Evolutionary conservation across 2,329 filamentous ascomycete species (phyloP).

Genomic region (Alternaria gaisen): DNA sequence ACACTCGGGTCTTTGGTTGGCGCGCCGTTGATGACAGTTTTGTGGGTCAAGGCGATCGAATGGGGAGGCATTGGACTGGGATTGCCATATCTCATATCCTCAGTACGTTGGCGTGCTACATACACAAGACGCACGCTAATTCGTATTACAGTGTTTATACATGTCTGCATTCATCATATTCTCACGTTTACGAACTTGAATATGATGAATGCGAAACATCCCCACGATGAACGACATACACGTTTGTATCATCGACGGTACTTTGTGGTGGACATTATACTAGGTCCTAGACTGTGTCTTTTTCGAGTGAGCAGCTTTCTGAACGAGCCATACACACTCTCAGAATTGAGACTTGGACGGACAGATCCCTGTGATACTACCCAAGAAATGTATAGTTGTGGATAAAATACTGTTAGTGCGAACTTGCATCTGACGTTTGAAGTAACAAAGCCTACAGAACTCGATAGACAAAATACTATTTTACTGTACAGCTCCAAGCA

Average conservation of each 20-base stretch:
- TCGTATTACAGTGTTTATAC: conserved; percentile 17
- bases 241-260: too few species aligned
- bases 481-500: too few species aligned
- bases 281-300: too few species aligned
- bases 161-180: conserved; percentile 13
- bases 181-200: conserved; percentile 9
- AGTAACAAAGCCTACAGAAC: too few species aligned
- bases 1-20: conserved; percentile 48
- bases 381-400: too few species aligned
- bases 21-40: conserved; percentile 47
- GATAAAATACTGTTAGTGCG: too few species aligned
- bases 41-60: conserved; percentile 49
- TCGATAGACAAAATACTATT: too few species aligned
- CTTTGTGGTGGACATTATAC: too few species aligned
- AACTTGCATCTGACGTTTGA: too few species aligned
- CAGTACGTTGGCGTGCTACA: conserved; percentile 31
- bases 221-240: neutral
- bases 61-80: conserved; percentile 44
- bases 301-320: too few species aligned
- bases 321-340: too few species aligned
- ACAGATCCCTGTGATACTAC: neutral
- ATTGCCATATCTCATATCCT: conserved; percentile 48
- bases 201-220: too few species aligned
- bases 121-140: conserved; percentile 1
- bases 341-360: neutral